Evolutionary conservation across 2,329 filamentous ascomycete species (phyloP).

Genomic region (Fusarium musae): DNA sequence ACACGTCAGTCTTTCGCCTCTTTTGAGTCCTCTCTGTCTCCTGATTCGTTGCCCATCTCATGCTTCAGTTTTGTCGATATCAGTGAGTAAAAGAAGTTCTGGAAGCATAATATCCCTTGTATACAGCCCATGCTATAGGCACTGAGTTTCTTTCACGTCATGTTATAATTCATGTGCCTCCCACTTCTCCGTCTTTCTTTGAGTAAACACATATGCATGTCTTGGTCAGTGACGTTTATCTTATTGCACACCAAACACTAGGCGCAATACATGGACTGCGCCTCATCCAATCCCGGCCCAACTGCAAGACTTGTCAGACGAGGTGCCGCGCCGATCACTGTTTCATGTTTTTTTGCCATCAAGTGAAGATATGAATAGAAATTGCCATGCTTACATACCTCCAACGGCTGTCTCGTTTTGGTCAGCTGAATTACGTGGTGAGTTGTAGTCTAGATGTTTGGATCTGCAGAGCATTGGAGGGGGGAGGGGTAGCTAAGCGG

Average conservation of each 20-base stretch:
- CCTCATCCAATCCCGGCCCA: conserved; percentile 23
- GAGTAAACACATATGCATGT: neutral
- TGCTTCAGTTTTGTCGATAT: neutral
- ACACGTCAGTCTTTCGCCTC: conserved; percentile 32
- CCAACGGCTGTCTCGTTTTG: neutral
- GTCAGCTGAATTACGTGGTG: conserved; percentile 7
- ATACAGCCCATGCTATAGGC: neutral
- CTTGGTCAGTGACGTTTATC: neutral
- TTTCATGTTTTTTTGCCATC: conserved; percentile 34
- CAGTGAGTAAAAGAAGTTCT: neutral
- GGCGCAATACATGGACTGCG: neutral
- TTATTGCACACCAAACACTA: conserved; percentile 26
- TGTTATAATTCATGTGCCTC: neutral
- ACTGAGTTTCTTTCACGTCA: neutral
- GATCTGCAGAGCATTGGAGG: conserved; percentile 3
- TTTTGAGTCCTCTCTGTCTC: neutral
- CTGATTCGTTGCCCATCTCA: neutral
- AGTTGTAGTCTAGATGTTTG: neutral
- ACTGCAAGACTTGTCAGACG: conserved; percentile 22
- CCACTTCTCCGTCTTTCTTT: neutral
- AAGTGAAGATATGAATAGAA: conserved; percentile 17
- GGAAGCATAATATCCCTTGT: neutral
- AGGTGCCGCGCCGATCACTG: conserved; percentile 32
- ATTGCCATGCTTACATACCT: neutral
- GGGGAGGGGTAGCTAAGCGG: conserved; percentile 1